A percentile compares a stretch with the other conserved stretches of the same genome.
Evolutionary conservation across 2,329 filamentous ascomycete species (phyloP).

Genomic region (Sporothrix inflata): DNA sequence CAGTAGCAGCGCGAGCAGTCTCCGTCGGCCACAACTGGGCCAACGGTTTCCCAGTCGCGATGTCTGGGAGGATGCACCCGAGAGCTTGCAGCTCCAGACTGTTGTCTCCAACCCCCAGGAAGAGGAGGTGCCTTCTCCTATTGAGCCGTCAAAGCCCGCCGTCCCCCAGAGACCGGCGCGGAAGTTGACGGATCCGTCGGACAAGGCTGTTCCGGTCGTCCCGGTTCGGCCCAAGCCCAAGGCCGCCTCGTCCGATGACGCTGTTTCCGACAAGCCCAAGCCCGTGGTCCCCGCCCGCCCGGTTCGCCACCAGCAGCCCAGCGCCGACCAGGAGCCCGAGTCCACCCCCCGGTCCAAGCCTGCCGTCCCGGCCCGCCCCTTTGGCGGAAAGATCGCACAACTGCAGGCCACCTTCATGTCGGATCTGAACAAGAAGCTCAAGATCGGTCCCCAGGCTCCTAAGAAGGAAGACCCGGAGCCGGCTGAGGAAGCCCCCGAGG

Average conservation of each 20-base stretch:
- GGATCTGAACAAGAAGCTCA: conserved; percentile 86
- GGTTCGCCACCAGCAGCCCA: conserved; percentile 50
- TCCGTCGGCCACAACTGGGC: conserved; percentile 54
- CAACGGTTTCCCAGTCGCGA: conserved; percentile 88
- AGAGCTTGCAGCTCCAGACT: conserved; percentile 78
- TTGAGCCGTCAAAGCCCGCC: conserved; percentile 58
- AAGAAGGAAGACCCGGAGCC: conserved; percentile 67
- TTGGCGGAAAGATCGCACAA: conserved; percentile 84
- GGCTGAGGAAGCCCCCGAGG: conserved; percentile 58
- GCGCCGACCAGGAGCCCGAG: conserved; percentile 46
- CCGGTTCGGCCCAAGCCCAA: conserved; percentile 60
- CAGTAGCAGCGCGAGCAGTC: conserved; percentile 37
- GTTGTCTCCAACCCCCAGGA: conserved; percentile 65
- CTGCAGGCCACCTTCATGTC: conserved; percentile 91
- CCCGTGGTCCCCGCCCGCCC: conserved; percentile 1
- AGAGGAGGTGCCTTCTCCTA: conserved; percentile 50
- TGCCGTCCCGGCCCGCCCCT: conserved; percentile 75
- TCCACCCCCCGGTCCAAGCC: conserved; percentile 73
- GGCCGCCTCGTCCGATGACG: conserved; percentile 42
- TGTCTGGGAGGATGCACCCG: conserved; percentile 92
- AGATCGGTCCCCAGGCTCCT: conserved; percentile 78
- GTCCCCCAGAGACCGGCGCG: conserved; percentile 59
- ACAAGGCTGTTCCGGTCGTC: conserved; percentile 48
- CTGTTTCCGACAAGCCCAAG: conserved; percentile 28
- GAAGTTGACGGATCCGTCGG: conserved; percentile 45